Conservation (phyloP, 1,139 yeast genomes). For the Scheffersomyces segobiensis region DNA sequence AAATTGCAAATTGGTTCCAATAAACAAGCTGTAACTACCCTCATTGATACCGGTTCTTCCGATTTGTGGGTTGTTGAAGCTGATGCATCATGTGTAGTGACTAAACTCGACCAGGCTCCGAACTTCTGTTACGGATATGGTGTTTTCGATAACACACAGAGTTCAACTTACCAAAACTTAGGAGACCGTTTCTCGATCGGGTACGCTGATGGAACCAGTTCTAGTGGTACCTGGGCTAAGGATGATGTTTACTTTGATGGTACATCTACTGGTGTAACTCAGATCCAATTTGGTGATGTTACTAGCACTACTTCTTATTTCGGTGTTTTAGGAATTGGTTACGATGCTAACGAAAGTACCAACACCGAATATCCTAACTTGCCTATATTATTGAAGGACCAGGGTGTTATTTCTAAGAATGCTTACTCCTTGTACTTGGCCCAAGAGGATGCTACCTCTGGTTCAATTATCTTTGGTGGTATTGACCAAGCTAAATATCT, state of each 20-base stretch:
- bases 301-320: conserved; percentile 12
- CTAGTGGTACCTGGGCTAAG: conserved; percentile 16
- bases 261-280: conserved; percentile 10
- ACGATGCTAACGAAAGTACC: conserved; percentile 9
- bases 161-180: conserved; percentile 6
- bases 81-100: neutral
- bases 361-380: conserved; percentile 16
- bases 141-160: conserved; percentile 8
- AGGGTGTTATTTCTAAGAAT: conserved; percentile 19
- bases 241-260: conserved; percentile 15
- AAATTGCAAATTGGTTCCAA: conserved; percentile 11
- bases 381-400: conserved; percentile 20
- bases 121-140: conserved; percentile 7
- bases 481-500: conserved; percentile 17
- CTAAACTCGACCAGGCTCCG: neutral
- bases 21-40: conserved; percentile 9
- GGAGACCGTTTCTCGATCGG: conserved; percentile 9
- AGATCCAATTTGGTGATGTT: conserved; percentile 21
- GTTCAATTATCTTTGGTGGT: conserved; percentile 21
- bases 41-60: conserved; percentile 21
- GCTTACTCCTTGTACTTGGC: conserved; percentile 24
- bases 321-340: conserved; percentile 24
- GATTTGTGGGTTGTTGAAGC: conserved; percentile 18
- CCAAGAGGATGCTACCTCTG: conserved; percentile 9
- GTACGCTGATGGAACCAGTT: conserved; percentile 15